Conservation (phyloP, 2,329 filamentous ascomycete species). For the Macrophomina phaseolina region DNA sequence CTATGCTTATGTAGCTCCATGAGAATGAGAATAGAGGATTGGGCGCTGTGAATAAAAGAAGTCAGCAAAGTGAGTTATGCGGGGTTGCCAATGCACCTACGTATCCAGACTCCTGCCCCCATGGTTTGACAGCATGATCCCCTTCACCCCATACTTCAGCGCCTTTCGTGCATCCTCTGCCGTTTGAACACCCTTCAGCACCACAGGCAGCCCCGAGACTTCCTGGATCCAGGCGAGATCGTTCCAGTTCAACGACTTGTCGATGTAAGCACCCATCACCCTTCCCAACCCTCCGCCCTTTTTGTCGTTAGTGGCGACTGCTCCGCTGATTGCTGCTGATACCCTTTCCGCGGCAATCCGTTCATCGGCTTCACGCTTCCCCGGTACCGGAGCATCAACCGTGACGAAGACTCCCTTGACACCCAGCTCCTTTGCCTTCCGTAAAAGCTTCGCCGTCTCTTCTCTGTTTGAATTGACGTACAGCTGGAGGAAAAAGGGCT, state of each 20-base stretch:
- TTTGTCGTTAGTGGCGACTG: conserved; percentile 56
- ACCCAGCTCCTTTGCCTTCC: conserved; percentile 38
- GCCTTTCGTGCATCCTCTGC: conserved; percentile 55
- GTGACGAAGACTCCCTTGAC: conserved; percentile 46
- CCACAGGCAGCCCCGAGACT: conserved; percentile 49
- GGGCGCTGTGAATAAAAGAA: conserved; percentile 35
- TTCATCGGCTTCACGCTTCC: conserved; percentile 43
- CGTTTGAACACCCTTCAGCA: conserved; percentile 53
- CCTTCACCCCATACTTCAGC: conserved; percentile 51
- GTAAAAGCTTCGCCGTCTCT: conserved; percentile 41
- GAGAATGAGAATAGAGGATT: conserved; percentile 63
- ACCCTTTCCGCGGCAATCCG: conserved; percentile 53
- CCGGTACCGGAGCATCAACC: conserved; percentile 43
- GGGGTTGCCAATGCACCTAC: not conserved
- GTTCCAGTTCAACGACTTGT: conserved; percentile 57
- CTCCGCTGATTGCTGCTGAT: conserved; percentile 57
- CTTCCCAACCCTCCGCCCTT: conserved; percentile 62
- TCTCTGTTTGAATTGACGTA: conserved; percentile 43
- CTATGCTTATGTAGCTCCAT: conserved; percentile 68
- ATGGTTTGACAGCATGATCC: conserved; percentile 59
- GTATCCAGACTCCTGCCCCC: conserved; percentile 49
- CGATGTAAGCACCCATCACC: conserved; percentile 63
- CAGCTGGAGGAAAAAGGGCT: conserved; percentile 44
- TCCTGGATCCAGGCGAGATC: conserved; percentile 54
- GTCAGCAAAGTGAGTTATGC: not conserved